Base-by-base conservation (phyloP, 257 asterid species). In the Solanum rostratum region DNA sequence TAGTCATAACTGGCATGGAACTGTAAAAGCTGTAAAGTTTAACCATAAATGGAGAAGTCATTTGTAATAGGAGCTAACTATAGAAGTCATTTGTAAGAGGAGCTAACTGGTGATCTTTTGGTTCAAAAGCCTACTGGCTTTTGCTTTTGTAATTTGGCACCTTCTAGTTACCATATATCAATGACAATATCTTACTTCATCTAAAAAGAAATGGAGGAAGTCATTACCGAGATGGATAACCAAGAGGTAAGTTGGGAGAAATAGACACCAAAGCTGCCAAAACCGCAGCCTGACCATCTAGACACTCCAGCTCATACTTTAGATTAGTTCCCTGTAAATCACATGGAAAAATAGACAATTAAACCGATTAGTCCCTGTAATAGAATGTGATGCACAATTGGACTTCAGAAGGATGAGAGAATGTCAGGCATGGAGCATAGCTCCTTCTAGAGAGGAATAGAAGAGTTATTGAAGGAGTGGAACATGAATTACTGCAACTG, bases 201-300 rank as follows among this genome's bases (percentile, higher is more conserved):
- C 37, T 33, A 33, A 0, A 33, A 3, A 30, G 37, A 63, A 79
- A 86, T 55, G 50, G 45, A 18, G 84, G 10, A 57, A 69, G 55
- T 83, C 86, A 87, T 84, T 87, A 97, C 99, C 98, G 93, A 88
- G 96, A 87, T 80, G 99, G 99, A 89, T 97, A 97, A 87, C 99
- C 99, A 85, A 97, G 97, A 66, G 98, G 99, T 83, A 95, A 91
- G 88, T 90, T 94, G 52, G 87, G 96, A 37, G 99, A 97, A 85
- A 93, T 88, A 82, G 99, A 94, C 88, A 97, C 96, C 71, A 97
- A 83, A 80, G 99, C 90, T 52, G 99, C 99, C 91, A 97, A 89
- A 90, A 92, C 94, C 84, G 98, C 94, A 4, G 98, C 98, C 88
- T 95, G 97, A 83, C 99, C 99, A 88, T 95, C 94, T 82, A 97